Percentiles rank a stretch among this genome's conserved stretches.
phyloP scores from a whole-genome alignment of 2,329 filamentous ascomycete genomes.

The Bipolaris bicolor region DNA sequence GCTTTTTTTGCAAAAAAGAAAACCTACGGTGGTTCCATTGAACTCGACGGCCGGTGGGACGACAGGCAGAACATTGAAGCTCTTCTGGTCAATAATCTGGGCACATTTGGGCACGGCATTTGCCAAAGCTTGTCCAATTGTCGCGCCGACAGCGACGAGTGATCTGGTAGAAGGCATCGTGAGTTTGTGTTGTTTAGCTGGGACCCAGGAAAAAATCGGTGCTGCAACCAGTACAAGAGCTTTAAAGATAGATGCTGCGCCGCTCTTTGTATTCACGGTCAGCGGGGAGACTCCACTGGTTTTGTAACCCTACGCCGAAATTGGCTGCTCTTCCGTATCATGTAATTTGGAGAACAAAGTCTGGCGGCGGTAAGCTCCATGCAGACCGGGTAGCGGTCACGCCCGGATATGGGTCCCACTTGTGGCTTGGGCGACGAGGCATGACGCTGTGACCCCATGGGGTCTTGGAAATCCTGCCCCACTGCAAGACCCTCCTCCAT shows the following conservation, averaged over 20 bases:
- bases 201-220: neutral
- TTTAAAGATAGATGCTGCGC: constrained; percentile 1
- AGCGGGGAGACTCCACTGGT: constrained; percentile 1
- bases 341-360: neutral
- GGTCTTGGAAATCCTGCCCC: constrained; percentile 1
- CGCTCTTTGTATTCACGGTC: neutral
- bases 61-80: constrained; percentile 27
- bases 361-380: constrained; percentile 1
- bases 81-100: constrained; percentile 30
- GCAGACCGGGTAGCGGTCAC: neutral
- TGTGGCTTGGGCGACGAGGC: constrained; percentile 1
- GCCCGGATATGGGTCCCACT: neutral
- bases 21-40: constrained; percentile 28
- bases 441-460: constrained; percentile 11
- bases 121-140: constrained; percentile 19
- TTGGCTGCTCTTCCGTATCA: constrained; percentile 3
- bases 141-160: constrained; percentile 9
- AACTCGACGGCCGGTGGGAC: constrained; percentile 28
- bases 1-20: neutral
- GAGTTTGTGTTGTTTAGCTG: neutral
- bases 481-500: neutral
- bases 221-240: neutral
- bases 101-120: constrained; percentile 28
- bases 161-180: constrained; percentile 10
- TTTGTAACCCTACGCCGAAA: constrained; percentile 1